Evolutionary conservation across 805 yeast genomes (phyloP).

Genomic region (Candida pseudoglaebosa): DNA sequence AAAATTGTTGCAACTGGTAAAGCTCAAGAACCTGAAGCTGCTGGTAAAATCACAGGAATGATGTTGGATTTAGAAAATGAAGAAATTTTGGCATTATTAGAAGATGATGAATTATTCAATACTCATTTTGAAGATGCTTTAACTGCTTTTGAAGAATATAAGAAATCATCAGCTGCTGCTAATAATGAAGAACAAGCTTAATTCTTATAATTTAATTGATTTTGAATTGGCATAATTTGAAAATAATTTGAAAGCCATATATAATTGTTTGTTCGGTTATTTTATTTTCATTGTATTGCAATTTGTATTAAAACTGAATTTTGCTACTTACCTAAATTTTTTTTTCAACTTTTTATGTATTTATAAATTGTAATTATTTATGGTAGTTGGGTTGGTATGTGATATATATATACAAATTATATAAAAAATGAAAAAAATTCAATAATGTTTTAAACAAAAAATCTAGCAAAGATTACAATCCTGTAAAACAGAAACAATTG

Average conservation of each 20-base stretch:
- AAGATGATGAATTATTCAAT: conserved; percentile 85
- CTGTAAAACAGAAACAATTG: too few species aligned
- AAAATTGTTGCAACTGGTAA: conserved; percentile 82
- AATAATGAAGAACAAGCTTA: conserved; percentile 17
- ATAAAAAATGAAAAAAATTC: conserved; percentile 3
- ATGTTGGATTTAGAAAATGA: conserved; percentile 90
- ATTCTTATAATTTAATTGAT: background rate
- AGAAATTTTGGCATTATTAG: conserved; percentile 84
- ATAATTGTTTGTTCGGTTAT: background rate
- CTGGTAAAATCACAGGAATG: conserved; percentile 99
- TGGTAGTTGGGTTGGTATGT: conserved; percentile 4
- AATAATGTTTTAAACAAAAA: too few species aligned
- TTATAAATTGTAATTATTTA: conserved; percentile 4
- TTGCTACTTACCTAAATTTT: conserved; percentile 2
- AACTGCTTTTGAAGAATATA: conserved; percentile 89
- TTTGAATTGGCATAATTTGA: conserved; percentile 3
- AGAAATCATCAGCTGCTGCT: conserved; percentile 43
- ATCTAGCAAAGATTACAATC: too few species aligned
- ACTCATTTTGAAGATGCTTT: conserved; percentile 92
- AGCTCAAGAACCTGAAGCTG: conserved; percentile 89
- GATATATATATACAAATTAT: conserved; percentile 4
- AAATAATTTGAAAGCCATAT: background rate
- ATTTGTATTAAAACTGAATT: conserved; percentile 3
- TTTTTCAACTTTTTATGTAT: background rate
- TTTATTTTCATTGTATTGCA: background rate